These are phyloP conservation scores for Termitomyces titanicus DNA, from an alignment of 768 basidiomycete species.

Conservation along the genomic window DNA sequence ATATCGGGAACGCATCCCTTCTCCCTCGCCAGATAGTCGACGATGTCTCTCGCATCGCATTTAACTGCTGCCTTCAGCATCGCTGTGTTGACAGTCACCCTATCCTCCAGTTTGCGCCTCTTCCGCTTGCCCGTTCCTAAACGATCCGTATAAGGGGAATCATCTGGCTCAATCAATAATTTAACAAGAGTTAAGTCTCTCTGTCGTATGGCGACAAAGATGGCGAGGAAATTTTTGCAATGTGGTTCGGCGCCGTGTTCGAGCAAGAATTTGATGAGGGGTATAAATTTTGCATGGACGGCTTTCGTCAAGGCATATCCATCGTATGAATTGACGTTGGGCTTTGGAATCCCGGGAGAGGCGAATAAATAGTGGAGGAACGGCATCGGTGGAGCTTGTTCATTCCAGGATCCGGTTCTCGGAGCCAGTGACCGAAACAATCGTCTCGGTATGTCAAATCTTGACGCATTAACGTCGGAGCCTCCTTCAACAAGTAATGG, in stretches of 20 bases:
- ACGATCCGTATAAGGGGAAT: conserved; percentile 18
- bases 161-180: conserved; percentile 67
- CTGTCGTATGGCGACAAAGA: conserved; percentile 72
- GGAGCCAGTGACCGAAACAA: conserved; percentile 56
- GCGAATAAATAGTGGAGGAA: conserved; percentile 57
- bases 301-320: conserved; percentile 85
- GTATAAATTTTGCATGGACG: conserved; percentile 58
- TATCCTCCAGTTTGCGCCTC: conserved; percentile 54
- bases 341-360: conserved; percentile 32
- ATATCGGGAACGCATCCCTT: conserved; percentile 75
- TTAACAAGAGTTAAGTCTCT: conserved; percentile 66
- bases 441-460: conserved; percentile 58
- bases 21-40: conserved; percentile 64
- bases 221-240: conserved; percentile 57
- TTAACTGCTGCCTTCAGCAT: conserved; percentile 70
- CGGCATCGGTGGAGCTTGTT: conserved; percentile 55
- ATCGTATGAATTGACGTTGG: conserved; percentile 61
- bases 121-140: conserved; percentile 30
- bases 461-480: conserved; percentile 2
- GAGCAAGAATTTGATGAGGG: conserved; percentile 71
- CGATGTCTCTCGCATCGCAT: conserved; percentile 63
- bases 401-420: conserved; percentile 36
- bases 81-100: conserved; percentile 45
- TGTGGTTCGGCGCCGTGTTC: conserved; percentile 67
- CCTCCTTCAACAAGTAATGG: conserved; percentile 34